phyloP scores from a whole-genome alignment of 345 rosid species.

The Pistacia integerrima region DNA sequence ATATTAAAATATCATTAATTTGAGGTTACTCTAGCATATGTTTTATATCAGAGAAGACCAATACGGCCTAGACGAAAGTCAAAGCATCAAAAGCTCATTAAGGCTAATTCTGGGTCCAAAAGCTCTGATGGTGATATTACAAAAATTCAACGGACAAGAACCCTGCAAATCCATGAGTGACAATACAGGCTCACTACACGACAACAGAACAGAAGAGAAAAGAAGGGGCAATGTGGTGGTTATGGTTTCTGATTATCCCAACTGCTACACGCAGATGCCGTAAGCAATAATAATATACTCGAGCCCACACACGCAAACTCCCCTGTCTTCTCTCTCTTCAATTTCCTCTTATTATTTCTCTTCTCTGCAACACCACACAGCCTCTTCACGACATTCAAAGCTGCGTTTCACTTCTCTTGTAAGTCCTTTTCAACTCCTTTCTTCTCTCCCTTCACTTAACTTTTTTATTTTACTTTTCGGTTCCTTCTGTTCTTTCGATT shows the following conservation, averaged over 20 bases:
- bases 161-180: constrained; percentile 1
- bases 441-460: neutral
- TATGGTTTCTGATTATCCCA: constrained; percentile 27
- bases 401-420: constrained; percentile 52
- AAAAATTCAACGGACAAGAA: neutral
- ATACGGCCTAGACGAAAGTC: no score
- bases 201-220: neutral
- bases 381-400: constrained; percentile 38
- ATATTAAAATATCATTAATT: no score
- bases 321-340: constrained; percentile 2
- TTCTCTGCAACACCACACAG: constrained; percentile 26
- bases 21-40: no score
- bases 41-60: no score
- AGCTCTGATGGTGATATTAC: no score
- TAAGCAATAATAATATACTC: constrained; percentile 36
- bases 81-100: neutral
- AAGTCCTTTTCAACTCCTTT: constrained; percentile 18
- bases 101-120: neutral
- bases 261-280: constrained; percentile 62
- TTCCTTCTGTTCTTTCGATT: constrained; percentile 8
- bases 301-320: constrained; percentile 55
- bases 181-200: constrained; percentile 13
- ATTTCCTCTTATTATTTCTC: constrained; percentile 15
- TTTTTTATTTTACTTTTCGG: neutral
- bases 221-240: neutral